Percentiles rank a stretch among this genome's conserved stretches.
Conservation (phyloP, 106 monocot genomes). For the Allium cepa region DNA sequence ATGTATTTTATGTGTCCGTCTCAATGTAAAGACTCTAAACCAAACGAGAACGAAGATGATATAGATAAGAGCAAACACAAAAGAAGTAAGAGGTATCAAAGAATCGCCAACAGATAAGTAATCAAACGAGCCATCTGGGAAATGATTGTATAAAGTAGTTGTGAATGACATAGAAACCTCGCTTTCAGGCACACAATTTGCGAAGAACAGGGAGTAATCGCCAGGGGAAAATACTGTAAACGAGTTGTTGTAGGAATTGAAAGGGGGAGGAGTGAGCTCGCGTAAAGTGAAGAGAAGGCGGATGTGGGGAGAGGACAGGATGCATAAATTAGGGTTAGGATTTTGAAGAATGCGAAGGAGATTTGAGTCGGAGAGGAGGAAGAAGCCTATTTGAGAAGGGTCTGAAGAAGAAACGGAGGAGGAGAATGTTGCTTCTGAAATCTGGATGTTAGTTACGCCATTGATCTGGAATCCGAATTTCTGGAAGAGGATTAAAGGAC, state of each 20-base stretch:
- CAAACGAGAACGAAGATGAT: constrained; percentile 22
- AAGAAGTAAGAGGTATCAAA: constrained; percentile 29
- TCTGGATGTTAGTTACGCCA: constrained; percentile 2
- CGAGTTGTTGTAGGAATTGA: constrained; percentile 13
- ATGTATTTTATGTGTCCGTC: constrained; percentile 41
- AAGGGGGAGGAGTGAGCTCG: constrained; percentile 13
- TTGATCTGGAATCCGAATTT: constrained; percentile 28
- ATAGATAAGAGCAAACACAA: constrained; percentile 26
- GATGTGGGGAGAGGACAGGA: constrained; percentile 15
- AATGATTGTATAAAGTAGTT: constrained; percentile 32
- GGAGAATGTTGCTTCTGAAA: constrained; percentile 26
- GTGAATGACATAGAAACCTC: constrained; percentile 26
- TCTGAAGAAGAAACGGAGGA: constrained; percentile 21
- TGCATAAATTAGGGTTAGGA: constrained; percentile 4
- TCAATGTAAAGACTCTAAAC: constrained; percentile 23
- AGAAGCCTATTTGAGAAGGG: constrained; percentile 32
- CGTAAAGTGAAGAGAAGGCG: constrained; percentile 21
- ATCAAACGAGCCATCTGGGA: constrained; percentile 18
- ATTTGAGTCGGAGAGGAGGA: constrained; percentile 29
- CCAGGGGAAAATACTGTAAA: constrained; percentile 8
- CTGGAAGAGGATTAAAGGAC: constrained; percentile 33
- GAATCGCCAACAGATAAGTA: constrained; percentile 49
- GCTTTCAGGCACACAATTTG: constrained; percentile 15
- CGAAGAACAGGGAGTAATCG: constrained; percentile 25
- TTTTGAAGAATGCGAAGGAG: constrained; percentile 25